Conservation (phyloP, 140 eudicot genomes). For the Cichorium intybus region DNA sequence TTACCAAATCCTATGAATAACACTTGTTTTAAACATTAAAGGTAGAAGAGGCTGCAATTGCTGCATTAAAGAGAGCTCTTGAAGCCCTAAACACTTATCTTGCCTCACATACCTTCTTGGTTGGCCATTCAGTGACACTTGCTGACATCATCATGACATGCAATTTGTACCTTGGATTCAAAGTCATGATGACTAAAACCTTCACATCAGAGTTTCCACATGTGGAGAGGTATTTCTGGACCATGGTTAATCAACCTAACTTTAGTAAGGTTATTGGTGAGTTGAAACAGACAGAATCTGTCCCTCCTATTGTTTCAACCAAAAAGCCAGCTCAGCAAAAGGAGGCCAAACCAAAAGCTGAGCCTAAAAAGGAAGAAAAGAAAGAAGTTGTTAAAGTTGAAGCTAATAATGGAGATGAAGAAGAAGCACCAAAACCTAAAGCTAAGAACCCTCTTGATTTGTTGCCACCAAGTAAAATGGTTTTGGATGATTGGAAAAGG, state of each 20-base stretch:
- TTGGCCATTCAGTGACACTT: constrained; percentile 66
- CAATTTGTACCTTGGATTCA: constrained; percentile 52
- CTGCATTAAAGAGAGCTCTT: constrained; percentile 60
- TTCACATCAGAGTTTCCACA: constrained; percentile 50
- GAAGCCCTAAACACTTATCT: constrained; percentile 67
- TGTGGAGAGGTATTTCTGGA: constrained; percentile 91
- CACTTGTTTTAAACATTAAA: constrained; percentile 16
- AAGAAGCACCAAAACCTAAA: constrained; percentile 83
- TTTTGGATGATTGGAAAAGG: constrained; percentile 93
- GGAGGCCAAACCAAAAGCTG: constrained; percentile 50
- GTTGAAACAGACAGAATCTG: constrained; percentile 46
- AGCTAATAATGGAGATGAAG: constrained; percentile 43
- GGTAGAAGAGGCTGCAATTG: constrained; percentile 65
- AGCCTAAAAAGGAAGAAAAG: constrained; percentile 32
- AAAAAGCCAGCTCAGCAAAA: constrained; percentile 51
- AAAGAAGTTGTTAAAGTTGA: constrained; percentile 21
- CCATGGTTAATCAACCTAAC: constrained; percentile 67
- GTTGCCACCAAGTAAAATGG: constrained; percentile 82
- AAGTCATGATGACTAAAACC: constrained; percentile 24
- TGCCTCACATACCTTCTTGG: constrained; percentile 63
- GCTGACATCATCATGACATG: constrained; percentile 80
- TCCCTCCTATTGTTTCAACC: constrained; percentile 31
- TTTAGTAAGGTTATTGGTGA: constrained; percentile 58
- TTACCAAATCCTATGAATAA: neutral
- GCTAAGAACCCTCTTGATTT: constrained; percentile 81